Conservation (phyloP, 208 protist genomes). For the Trypanosoma cruzi region DNA sequence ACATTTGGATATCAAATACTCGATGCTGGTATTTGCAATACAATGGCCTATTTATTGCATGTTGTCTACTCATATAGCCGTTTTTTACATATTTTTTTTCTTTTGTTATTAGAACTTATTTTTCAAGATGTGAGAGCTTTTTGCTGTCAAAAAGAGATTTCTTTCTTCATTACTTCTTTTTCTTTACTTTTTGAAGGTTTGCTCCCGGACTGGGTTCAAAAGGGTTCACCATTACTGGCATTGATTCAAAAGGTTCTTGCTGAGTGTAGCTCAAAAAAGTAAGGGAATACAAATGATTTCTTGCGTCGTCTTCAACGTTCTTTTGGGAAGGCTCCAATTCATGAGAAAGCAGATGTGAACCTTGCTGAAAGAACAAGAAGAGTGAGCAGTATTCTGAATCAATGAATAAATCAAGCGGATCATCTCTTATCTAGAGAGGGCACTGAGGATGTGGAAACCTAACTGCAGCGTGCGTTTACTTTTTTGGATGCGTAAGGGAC, state of each 20-base stretch:
- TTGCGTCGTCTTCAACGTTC: not conserved
- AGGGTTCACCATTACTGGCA: conserved; percentile 35
- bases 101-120: conserved; percentile 8
- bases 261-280: conserved; percentile 8
- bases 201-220: no score
- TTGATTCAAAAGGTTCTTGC: conserved; percentile 41
- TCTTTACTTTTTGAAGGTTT: no score
- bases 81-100: conserved; percentile 15
- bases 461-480: conserved; percentile 27
- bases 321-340: not conserved
- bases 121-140: no score
- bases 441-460: conserved; percentile 24
- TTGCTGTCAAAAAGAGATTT: no score
- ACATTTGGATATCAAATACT: conserved; percentile 28
- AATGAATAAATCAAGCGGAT: conserved; percentile 31
- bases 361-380: conserved; percentile 28
- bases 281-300: not conserved
- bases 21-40: conserved; percentile 10
- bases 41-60: conserved; percentile 15
- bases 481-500: conserved; percentile 26
- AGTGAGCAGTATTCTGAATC: conserved; percentile 40
- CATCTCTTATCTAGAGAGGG: conserved; percentile 19
- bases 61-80: conserved; percentile 10
- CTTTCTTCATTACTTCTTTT: no score
- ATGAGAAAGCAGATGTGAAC: conserved; percentile 19